phyloP scores from a whole-genome alignment of 345 rosid genomes.

The Fremontodendron californicum region DNA sequence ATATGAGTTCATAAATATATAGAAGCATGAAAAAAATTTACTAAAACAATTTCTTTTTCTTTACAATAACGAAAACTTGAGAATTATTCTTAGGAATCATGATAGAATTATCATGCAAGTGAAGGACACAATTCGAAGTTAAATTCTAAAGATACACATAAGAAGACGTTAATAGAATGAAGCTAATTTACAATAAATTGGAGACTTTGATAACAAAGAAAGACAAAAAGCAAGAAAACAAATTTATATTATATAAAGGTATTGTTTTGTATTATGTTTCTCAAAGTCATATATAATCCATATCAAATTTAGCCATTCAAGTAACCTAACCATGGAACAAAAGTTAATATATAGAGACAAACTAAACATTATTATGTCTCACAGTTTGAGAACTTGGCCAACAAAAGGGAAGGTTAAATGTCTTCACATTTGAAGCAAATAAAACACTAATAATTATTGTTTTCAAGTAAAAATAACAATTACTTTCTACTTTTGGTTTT shows the following conservation, averaged over 20 bases:
- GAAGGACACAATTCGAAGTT: neutral
- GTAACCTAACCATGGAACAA: neutral
- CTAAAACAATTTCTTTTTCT: too few species aligned
- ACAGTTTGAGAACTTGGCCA: neutral
- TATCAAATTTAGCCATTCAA: neutral
- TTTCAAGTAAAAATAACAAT: too few species aligned
- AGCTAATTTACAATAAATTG: neutral
- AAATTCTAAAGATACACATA: neutral
- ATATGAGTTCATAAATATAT: neutral
- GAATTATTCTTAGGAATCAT: neutral
- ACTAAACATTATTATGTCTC: neutral
- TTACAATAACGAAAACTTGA: too few species aligned
- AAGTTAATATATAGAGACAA: neutral
- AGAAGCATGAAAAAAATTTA: too few species aligned
- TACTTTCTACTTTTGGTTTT: neutral
- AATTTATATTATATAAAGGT: neutral
- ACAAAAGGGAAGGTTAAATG: neutral
- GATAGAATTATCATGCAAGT: neutral
- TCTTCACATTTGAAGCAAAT: neutral
- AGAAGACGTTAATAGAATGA: too few species aligned
- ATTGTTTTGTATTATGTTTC: neutral
- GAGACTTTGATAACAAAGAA: neutral
- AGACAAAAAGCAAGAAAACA: neutral
- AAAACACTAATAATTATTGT: neutral
- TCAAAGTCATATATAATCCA: neutral